phyloP scores from a whole-genome alignment of 2,329 filamentous ascomycete genomes.

The Neonectria neomacrospora region DNA sequence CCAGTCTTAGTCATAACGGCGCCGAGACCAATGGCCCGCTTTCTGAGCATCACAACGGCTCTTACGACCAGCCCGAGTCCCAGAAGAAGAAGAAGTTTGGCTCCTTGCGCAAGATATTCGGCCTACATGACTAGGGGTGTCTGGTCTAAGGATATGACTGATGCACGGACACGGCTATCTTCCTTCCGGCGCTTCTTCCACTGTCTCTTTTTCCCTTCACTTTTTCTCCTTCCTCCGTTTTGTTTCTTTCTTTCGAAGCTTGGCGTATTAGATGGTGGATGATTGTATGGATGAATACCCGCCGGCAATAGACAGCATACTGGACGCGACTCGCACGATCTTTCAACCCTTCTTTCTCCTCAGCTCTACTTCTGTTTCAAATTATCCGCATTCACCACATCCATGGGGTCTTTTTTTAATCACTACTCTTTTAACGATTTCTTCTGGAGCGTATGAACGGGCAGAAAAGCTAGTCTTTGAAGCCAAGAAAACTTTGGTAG shows the following conservation, averaged over 20 bases:
- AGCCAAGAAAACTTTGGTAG: neutral
- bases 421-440: neutral
- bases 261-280: slow-evolving; percentile 8
- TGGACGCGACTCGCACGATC: neutral
- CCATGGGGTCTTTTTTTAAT: neutral
- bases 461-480: neutral
- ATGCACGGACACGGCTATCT: neutral
- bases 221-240: neutral
- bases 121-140: slow-evolving; percentile 56
- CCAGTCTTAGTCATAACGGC: slow-evolving; percentile 29
- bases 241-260: neutral
- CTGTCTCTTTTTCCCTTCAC: neutral
- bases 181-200: neutral
- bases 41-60: slow-evolving; percentile 26
- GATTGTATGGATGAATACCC: slow-evolving; percentile 5
- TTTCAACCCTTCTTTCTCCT: neutral
- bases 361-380: neutral
- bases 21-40: slow-evolving; percentile 9
- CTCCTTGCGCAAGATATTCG: slow-evolving; percentile 72
- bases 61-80: slow-evolving; percentile 25
- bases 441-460: neutral
- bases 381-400: slow-evolving; percentile 4
- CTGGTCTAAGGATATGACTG: neutral
- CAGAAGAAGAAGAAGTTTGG: slow-evolving; percentile 75
- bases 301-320: neutral